Base-by-base conservation (phyloP, 768 basidiomycete species). In the Pleurotus citrinopileatus region DNA sequence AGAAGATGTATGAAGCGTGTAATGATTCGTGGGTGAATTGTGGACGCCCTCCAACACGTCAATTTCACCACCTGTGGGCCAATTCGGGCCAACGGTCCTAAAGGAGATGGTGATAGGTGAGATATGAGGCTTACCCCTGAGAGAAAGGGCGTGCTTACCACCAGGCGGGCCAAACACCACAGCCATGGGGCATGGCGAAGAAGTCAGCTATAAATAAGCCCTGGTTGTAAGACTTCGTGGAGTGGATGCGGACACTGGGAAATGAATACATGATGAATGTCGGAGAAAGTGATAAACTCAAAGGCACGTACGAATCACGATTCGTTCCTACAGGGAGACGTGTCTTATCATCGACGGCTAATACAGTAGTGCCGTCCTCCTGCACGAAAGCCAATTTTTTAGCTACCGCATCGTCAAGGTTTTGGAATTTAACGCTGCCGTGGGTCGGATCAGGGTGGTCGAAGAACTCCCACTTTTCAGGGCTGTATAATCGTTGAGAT, bases 121-220 rank as follows among this genome's bases (percentile, higher is more conserved):
- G 4, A 1, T 23, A 5, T 29, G 32, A 25, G 26, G 1, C 22
- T 8, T 3, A 20, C 38, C 27, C 40, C 50, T 15, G 42, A 48
- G 23, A 2, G 22, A 48, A 43, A 22, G 19, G 17, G 17, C 2
- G 10, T 40, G 44, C 51, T 43, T 50, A 73, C 75, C 76, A 80
- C 44, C 69, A 80, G 20, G 78, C 77, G 3, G 87, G 67, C 86
- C 87, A 70, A 69, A 86, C 79, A 53, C 80, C 75, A 62, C 85
- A 89, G 0, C 89, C 89, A 51, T 81, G 75, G 10, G 89, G 88
- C 85, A 89, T 87, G 2, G 78, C 70, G 48, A 65, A 75, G 53
- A 89, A 80, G 61, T 91, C 89, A n/a, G 89, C 77, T 58, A 91
- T 83, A 70, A 91, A 88, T 9, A 91, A 71, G 3, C 89, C 89